Percentiles rank a stretch among this genome's conserved stretches.
Conservation (phyloP, 2,329 filamentous ascomycete genomes). For the Claviceps sp. region DNA sequence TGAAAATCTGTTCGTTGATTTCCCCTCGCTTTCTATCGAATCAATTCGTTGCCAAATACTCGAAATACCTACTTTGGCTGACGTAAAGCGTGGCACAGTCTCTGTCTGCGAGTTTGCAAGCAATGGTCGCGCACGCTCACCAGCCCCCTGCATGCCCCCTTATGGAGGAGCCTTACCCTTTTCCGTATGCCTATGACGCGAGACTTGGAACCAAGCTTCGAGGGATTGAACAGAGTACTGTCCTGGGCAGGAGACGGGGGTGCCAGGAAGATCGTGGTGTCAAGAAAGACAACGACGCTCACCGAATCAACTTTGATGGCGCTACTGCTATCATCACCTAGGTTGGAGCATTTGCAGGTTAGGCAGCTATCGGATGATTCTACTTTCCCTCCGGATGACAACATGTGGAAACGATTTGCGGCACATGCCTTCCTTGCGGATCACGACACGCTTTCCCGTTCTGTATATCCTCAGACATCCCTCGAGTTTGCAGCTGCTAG, state of each 20-base stretch:
- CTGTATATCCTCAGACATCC: slow-evolving; percentile 4
- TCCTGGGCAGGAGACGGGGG: too few relatives aligned
- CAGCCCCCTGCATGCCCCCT: too few relatives aligned
- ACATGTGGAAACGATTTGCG: slow-evolving; percentile 5
- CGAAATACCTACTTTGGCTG: background rate
- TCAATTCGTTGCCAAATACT: background rate
- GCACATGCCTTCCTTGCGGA: slow-evolving; percentile 5
- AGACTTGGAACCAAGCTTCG: too few relatives aligned
- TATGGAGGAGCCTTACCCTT: too few relatives aligned
- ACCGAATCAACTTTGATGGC: too few relatives aligned
- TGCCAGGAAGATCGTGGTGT: too few relatives aligned
- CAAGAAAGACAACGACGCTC: too few relatives aligned
- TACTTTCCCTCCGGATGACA: slow-evolving; percentile 3
- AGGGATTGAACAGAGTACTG: too few relatives aligned
- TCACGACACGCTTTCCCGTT: too few relatives aligned
- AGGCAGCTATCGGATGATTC: background rate
- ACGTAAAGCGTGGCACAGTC: slow-evolving; percentile 6
- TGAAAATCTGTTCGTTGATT: slow-evolving; percentile 15
- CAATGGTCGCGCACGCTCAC: slow-evolving; percentile 18
- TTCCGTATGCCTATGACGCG: too few relatives aligned
- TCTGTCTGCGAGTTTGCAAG: too few relatives aligned
- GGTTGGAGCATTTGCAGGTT: slow-evolving; percentile 16
- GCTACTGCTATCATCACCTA: background rate
- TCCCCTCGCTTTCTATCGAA: background rate
- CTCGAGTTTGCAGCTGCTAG: slow-evolving; percentile 7